phyloP scores from a whole-genome alignment of 345 rosid genomes.

The Chamaenerion angustifolium region DNA sequence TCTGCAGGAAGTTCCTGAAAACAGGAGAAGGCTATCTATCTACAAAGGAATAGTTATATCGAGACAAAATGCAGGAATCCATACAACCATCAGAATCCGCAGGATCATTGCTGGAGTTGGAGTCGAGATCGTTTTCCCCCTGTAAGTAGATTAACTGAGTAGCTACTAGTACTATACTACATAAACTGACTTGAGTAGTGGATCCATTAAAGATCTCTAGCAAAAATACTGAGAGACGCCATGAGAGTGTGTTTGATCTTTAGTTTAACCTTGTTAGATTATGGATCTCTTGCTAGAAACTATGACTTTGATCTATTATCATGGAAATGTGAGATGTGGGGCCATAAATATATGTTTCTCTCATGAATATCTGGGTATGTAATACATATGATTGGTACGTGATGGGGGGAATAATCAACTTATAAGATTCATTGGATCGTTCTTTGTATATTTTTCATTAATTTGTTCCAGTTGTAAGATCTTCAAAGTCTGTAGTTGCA shows the following conservation, averaged over 20 bases:
- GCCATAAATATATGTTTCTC: background rate
- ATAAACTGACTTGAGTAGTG: too few relatives aligned
- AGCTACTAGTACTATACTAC: background rate
- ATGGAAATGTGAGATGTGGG: background rate
- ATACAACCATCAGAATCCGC: slow-evolving; percentile 66
- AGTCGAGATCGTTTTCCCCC: slow-evolving; percentile 69
- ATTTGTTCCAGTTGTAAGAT: background rate
- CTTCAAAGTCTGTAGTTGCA: too few relatives aligned
- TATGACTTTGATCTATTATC: too few relatives aligned
- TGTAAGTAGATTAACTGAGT: slow-evolving; percentile 8
- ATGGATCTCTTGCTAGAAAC: too few relatives aligned
- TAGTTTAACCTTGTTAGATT: too few relatives aligned
- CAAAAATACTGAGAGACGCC: too few relatives aligned
- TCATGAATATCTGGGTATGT: too few relatives aligned
- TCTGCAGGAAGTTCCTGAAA: slow-evolving; percentile 68
- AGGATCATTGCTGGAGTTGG: slow-evolving; percentile 77
- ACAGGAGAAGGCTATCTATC: slow-evolving; percentile 55
- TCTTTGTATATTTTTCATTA: background rate
- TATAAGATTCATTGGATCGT: too few relatives aligned
- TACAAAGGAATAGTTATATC: slow-evolving; percentile 84
- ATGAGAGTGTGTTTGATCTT: too few relatives aligned
- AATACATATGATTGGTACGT: too few relatives aligned
- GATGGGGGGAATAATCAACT: too few relatives aligned
- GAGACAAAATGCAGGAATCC: slow-evolving; percentile 83
- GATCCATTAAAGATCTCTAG: too few relatives aligned